Percentiles rank a stretch among this genome's conserved stretches.
Conservation (phyloP, 805 yeast genomes). For the Wickerhamiella shivajii region DNA sequence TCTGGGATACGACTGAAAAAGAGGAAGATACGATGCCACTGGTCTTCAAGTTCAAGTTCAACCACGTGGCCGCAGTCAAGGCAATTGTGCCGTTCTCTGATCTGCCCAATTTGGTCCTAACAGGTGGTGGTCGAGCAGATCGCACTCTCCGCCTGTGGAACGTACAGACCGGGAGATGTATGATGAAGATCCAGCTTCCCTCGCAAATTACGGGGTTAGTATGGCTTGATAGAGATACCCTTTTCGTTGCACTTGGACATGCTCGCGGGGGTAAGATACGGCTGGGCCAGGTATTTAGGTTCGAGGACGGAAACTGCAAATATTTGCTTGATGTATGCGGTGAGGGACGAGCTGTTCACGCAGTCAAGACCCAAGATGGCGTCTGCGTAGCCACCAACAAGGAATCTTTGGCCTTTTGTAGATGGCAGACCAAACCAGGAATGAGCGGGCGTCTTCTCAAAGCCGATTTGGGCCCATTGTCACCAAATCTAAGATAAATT, state of each 20-base stretch:
- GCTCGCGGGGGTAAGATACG: neutral
- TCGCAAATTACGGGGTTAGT: slow-evolving; percentile 4
- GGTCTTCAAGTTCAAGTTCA: too few species aligned
- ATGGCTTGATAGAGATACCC: slow-evolving; percentile 4
- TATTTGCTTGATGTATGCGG: neutral
- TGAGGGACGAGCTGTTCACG: neutral
- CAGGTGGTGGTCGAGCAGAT: slow-evolving; percentile 8
- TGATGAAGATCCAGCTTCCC: neutral
- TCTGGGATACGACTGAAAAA: slow-evolving; percentile 4
- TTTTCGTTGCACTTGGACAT: slow-evolving; percentile 6
- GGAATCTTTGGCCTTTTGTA: neutral
- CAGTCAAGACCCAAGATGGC: slow-evolving; percentile 1
- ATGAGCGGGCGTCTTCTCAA: too few species aligned
- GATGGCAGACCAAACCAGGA: too few species aligned
- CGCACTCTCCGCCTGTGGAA: slow-evolving; percentile 1
- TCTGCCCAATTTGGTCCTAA: neutral
- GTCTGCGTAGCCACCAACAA: slow-evolving; percentile 2
- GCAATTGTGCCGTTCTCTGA: slow-evolving; percentile 1
- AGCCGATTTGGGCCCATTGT: too few species aligned
- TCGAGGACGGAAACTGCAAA: slow-evolving; percentile 1
- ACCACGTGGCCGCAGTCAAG: slow-evolving; percentile 6
- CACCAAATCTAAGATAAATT: too few species aligned
- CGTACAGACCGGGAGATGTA: neutral
- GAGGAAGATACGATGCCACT: neutral
- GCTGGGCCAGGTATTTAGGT: slow-evolving; percentile 3